Evolutionary conservation across 2,329 filamentous ascomycete species (phyloP), one percentile per base, ranked within the genome.

Genomic region (Phaeosphaeria sp.): DNA sequence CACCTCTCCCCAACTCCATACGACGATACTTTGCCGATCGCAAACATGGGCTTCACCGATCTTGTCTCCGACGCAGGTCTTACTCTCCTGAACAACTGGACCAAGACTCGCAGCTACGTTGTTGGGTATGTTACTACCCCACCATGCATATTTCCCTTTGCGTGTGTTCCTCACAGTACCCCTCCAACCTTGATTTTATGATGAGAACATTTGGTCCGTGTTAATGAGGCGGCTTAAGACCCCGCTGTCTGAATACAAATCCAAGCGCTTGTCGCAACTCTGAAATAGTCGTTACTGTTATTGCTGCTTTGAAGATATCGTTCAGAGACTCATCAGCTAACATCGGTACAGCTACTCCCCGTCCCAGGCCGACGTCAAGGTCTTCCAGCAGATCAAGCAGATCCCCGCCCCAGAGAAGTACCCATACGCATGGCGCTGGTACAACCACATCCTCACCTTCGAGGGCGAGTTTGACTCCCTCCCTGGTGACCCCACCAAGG

Each of bases 401-500:
- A 81, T 87, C 60, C 95, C 95, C 73, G 88, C 90, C 70, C 87
- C 90, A 74, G 84, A 86, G 80, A 96, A 96, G 86, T 97, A 91
- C 89, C 93, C 94, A 76, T 86, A 97, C 84, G 93, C 91, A 77
- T 92, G 92, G 78, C 91, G 95, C 81, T 99, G 95, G 95, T 97
- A 97, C 89, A 97, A 96, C 88, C 94, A 99, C 88, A 92, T 97
- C 78, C 88, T 91, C 80, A 91, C 91, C 73, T 97, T 91, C 84
- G 89, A 96, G 86, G 86, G 90, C 70, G 94, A 98, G 82, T 98
- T 98, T 85, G 85, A 90, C 74, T 91, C 89, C 66, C 91, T 99
- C 51, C 87, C 92, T 58, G 95, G 95, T 80, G 94, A 98, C 83
- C 87, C 93, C 72, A 90, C 91, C 80, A 93, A 95, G 86, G 85